phyloP scores from a whole-genome alignment of 1,139 yeast species.

The Tardiomyces blankii region DNA sequence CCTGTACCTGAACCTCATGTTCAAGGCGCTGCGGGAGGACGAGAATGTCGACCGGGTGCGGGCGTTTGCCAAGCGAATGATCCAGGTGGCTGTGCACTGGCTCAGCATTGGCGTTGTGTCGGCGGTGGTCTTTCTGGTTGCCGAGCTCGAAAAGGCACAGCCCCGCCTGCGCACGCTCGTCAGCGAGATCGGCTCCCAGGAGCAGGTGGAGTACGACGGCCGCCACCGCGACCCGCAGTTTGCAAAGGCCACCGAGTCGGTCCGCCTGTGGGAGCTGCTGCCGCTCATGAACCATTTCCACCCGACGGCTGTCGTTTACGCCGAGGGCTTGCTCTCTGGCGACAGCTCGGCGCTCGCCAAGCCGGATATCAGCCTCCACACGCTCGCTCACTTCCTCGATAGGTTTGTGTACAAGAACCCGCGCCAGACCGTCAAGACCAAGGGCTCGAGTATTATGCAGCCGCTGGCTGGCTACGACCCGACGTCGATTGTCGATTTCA shows the following conservation, averaged over 20 bases:
- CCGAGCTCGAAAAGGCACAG: slow-evolving; percentile 11
- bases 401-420: slow-evolving; percentile 93
- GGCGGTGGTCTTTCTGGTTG: slow-evolving; percentile 75
- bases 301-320: slow-evolving; percentile 82
- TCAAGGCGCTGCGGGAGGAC: slow-evolving; percentile 74
- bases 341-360: slow-evolving; percentile 41
- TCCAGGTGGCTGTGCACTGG: slow-evolving; percentile 82
- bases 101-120: slow-evolving; percentile 76
- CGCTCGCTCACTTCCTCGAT: slow-evolving; percentile 84
- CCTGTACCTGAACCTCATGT: slow-evolving; percentile 74
- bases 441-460: slow-evolving; percentile 94
- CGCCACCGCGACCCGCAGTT: slow-evolving; percentile 83
- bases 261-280: slow-evolving; percentile 80
- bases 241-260: slow-evolving; percentile 62
- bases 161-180: neutral
- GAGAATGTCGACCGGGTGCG: slow-evolving; percentile 52
- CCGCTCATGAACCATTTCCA: slow-evolving; percentile 76
- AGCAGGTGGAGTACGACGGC: slow-evolving; percentile 53
- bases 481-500: slow-evolving; percentile 62
- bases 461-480: slow-evolving; percentile 82
- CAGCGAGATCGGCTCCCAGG: slow-evolving; percentile 21
- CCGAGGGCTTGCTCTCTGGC: slow-evolving; percentile 37
- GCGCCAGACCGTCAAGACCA: slow-evolving; percentile 55
- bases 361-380: slow-evolving; percentile 85
- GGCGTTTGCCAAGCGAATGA: slow-evolving; percentile 85